Evolutionary conservation across 495 filamentous ascomycete genomes (phyloP).

Genomic region (Cercophora sp.): DNA sequence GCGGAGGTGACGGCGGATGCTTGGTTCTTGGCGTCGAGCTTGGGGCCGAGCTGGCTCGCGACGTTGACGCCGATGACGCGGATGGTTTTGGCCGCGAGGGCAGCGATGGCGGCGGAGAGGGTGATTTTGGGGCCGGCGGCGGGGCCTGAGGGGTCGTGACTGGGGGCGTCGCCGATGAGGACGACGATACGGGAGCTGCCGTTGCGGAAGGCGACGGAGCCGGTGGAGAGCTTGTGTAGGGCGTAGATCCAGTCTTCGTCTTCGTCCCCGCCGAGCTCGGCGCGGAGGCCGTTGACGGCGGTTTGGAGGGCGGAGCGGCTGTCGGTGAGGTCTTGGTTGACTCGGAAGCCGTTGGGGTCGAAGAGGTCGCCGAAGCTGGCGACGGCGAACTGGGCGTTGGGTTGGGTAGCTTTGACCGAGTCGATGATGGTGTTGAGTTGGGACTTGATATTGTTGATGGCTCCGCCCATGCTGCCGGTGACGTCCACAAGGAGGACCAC

Average conservation of each 20-base stretch:
- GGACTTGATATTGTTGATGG: conserved; percentile 11
- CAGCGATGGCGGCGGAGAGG: not conserved
- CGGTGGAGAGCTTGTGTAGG: conserved; percentile 6
- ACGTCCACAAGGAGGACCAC: conserved; percentile 13
- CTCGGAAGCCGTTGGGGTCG: conserved; percentile 9
- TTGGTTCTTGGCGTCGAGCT: conserved; percentile 3
- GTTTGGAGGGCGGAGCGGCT: not conserved
- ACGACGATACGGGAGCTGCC: conserved; percentile 9
- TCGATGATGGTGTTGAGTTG: conserved; percentile 7
- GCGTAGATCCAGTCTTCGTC: conserved; percentile 14
- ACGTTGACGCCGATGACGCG: conserved; percentile 14
- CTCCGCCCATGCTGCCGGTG: conserved; percentile 5
- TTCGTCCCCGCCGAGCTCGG: not conserved
- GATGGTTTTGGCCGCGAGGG: not conserved
- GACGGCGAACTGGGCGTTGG: conserved; percentile 10
- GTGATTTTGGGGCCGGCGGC: not conserved
- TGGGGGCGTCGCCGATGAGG: conserved; percentile 10
- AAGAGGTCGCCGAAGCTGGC: conserved; percentile 10
- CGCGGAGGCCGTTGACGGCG: conserved; percentile 3
- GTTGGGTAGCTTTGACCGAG: conserved; percentile 2
- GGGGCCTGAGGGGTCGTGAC: conserved; percentile 7
- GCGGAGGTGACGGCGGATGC: conserved; percentile 1
- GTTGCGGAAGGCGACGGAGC: conserved; percentile 7
- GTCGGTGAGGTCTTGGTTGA: conserved; percentile 1
- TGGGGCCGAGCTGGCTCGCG: too few relatives aligned